Conservation (phyloP, 495 filamentous ascomycete genomes). For the Delitschia confertaspora region DNA sequence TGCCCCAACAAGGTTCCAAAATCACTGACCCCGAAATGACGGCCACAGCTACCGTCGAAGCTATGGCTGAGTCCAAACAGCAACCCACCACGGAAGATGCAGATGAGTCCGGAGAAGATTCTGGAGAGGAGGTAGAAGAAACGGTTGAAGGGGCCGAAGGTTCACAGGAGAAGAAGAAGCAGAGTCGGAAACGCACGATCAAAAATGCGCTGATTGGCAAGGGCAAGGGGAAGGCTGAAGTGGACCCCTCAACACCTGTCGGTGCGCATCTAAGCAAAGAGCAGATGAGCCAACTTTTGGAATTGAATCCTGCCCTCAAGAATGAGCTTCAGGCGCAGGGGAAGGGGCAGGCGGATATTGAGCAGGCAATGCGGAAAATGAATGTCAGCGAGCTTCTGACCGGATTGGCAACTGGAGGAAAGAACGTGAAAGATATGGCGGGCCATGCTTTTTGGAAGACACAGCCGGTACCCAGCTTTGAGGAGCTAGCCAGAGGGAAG, state of each 20-base stretch:
- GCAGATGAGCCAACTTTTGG: conserved; percentile 41
- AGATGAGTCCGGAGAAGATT: conserved; percentile 16
- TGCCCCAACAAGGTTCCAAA: conserved; percentile 25
- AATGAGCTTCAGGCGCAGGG: conserved; percentile 39
- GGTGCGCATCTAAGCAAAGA: conserved; percentile 27
- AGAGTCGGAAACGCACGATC: conserved; percentile 38
- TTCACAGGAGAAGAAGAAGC: conserved; percentile 35
- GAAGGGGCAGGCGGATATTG: conserved; percentile 35
- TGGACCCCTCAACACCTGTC: conserved; percentile 4
- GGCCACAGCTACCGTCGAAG: conserved; percentile 20
- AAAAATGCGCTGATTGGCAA: conserved; percentile 30
- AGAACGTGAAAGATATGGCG: conserved; percentile 92
- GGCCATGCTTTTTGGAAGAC: conserved; percentile 98
- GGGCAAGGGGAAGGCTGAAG: conserved; percentile 7
- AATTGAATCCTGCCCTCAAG: conserved; percentile 54
- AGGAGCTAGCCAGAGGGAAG: conserved; percentile 23
- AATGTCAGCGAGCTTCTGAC: conserved; percentile 74
- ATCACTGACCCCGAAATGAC: conserved; percentile 14
- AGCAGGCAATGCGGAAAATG: conserved; percentile 61
- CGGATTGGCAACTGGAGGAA: conserved; percentile 61
- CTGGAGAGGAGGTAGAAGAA: conserved; percentile 19
- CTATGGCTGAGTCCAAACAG: conserved; percentile 19
- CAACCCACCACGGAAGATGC: neutral
- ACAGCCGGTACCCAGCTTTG: conserved; percentile 82
- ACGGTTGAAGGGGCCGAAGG: conserved; percentile 10